Evolutionary conservation across 2,329 filamentous ascomycete species (phyloP).

Genomic region (Colletotrichum limetticola): DNA sequence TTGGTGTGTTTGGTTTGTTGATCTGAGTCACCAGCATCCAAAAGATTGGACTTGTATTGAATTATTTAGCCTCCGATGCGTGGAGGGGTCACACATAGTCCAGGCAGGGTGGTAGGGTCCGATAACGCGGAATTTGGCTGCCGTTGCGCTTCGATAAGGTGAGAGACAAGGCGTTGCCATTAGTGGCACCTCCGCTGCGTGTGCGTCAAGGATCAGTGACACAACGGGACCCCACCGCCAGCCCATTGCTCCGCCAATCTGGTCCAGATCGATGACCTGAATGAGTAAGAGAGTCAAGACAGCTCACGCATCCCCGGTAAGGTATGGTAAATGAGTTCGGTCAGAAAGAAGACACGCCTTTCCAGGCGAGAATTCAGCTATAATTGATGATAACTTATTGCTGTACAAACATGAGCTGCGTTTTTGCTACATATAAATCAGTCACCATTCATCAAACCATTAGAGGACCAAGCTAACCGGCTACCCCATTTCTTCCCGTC

Average conservation of each 20-base stretch:
- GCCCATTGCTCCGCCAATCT: slow-evolving; percentile 1
- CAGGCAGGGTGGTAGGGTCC: slow-evolving; percentile 24
- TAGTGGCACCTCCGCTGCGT: slow-evolving; percentile 33
- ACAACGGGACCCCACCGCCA: neutral
- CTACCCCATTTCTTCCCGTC: neutral
- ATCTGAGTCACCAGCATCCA: slow-evolving; percentile 30
- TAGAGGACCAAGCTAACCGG: neutral
- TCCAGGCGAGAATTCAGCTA: no score
- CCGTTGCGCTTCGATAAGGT: slow-evolving; percentile 31
- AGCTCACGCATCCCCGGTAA: neutral
- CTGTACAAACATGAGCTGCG: neutral
- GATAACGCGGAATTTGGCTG: slow-evolving; percentile 32
- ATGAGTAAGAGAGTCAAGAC: neutral
- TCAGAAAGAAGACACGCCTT: neutral
- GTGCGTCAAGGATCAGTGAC: slow-evolving; percentile 4
- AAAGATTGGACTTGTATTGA: slow-evolving; percentile 1
- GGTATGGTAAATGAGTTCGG: neutral
- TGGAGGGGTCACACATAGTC: slow-evolving; percentile 19
- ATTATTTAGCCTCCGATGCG: slow-evolving; percentile 28
- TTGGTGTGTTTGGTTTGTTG: slow-evolving; percentile 6
- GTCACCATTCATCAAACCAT: neutral
- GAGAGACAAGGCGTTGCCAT: slow-evolving; percentile 23
- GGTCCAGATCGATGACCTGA: slow-evolving; percentile 5
- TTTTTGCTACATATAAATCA: neutral
- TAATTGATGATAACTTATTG: neutral